phyloP scores from a whole-genome alignment of 2,329 filamentous ascomycete species.

The Stagonosporopsis vannaccii region DNA sequence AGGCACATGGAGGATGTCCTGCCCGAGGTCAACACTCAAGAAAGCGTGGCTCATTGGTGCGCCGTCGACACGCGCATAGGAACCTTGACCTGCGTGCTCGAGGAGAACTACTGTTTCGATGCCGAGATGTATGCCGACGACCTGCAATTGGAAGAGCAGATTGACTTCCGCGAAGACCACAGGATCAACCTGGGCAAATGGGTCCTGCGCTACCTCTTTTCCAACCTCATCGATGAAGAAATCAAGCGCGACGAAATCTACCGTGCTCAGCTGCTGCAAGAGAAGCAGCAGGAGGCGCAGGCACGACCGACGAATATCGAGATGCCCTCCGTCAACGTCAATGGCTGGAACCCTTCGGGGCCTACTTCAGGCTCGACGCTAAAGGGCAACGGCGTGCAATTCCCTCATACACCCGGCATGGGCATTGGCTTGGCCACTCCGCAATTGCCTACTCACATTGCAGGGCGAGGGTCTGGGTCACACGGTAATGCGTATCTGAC shows the following conservation, averaged over 20 bases:
- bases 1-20: slow-evolving; percentile 92
- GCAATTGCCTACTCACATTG: slow-evolving; percentile 47
- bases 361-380: slow-evolving; percentile 58
- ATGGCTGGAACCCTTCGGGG: slow-evolving; percentile 54
- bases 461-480: slow-evolving; percentile 44
- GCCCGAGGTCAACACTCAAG: slow-evolving; percentile 82
- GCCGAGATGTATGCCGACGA: slow-evolving; percentile 97
- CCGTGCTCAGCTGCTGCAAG: slow-evolving; percentile 72
- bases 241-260: slow-evolving; percentile 79
- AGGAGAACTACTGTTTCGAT: slow-evolving; percentile 96
- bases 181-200: slow-evolving; percentile 97
- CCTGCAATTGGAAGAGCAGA: slow-evolving; percentile 72
- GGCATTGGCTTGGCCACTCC: slow-evolving; percentile 81
- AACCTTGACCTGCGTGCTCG: slow-evolving; percentile 85
- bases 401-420: slow-evolving; percentile 74
- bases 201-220: slow-evolving; percentile 92
- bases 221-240: slow-evolving; percentile 87
- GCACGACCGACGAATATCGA: slow-evolving; percentile 68
- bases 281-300: slow-evolving; percentile 65
- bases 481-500: slow-evolving; percentile 47
- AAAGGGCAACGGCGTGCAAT: slow-evolving; percentile 68
- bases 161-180: slow-evolving; percentile 90
- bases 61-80: slow-evolving; percentile 93
- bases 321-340: slow-evolving; percentile 57
- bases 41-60: slow-evolving; percentile 95